phyloP scores from a whole-genome alignment of 257 asterid species.

The Primulina eburnea region DNA sequence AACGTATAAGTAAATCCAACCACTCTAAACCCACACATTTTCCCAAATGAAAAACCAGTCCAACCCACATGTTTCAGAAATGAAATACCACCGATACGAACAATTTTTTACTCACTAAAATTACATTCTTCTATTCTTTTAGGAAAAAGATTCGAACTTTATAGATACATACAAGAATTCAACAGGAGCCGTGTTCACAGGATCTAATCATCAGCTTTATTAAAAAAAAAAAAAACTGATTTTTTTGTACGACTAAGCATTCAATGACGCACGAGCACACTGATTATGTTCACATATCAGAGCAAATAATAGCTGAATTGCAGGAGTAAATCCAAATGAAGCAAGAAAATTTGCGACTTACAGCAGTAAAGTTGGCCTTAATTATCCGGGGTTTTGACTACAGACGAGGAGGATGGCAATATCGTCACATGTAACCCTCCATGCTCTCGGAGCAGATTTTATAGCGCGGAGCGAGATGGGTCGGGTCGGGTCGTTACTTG shows the following conservation, averaged over 20 bases:
- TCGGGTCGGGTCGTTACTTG: background rate
- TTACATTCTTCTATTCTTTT: background rate
- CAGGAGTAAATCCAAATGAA: background rate
- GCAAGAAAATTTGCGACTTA: too few relatives aligned
- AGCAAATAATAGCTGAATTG: background rate
- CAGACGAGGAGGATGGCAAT: background rate
- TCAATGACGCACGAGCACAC: background rate
- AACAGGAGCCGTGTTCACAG: too few relatives aligned
- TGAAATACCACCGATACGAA: background rate
- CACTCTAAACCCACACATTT: background rate
- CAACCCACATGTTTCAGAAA: too few relatives aligned
- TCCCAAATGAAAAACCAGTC: too few relatives aligned
- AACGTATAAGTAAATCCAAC: background rate
- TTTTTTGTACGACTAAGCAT: too few relatives aligned
- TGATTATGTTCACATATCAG: background rate
- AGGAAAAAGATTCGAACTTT: background rate
- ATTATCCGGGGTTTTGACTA: background rate
- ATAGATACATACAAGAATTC: background rate
- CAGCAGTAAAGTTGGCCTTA: background rate
- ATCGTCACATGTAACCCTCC: too few relatives aligned
- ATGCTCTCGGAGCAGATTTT: background rate
- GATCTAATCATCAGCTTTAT: background rate
- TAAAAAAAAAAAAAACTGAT: too few relatives aligned
- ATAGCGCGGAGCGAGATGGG: background rate
- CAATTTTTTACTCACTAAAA: background rate